A percentile compares a stretch with the other conserved stretches of the same genome.
These are phyloP conservation scores for Lichtheimia ramosa DNA, from an alignment of 371 early-diverging fungal species.

Conservation along the genomic window DNA sequence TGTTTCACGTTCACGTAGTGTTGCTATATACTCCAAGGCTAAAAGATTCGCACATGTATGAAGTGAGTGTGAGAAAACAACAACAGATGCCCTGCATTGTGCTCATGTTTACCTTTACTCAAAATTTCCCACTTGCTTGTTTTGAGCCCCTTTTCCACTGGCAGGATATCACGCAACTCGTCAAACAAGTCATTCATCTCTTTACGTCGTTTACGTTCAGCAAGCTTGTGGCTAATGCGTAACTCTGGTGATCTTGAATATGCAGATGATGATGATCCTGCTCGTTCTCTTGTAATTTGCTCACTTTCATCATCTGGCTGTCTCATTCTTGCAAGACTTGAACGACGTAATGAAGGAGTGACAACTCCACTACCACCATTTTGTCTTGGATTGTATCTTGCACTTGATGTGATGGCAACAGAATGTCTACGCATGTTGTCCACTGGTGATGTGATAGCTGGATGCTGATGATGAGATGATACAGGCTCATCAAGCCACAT, in stretches of 20 bases:
- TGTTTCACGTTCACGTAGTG: slow-evolving; percentile 26
- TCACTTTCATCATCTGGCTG: not conserved
- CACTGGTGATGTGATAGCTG: not conserved
- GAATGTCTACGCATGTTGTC: slow-evolving; percentile 20
- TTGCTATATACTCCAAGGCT: slow-evolving; percentile 32
- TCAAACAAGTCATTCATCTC: slow-evolving; percentile 86
- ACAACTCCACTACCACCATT: not conserved
- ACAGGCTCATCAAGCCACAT: slow-evolving; percentile 16
- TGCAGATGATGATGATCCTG: not conserved
- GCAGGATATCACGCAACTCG: slow-evolving; percentile 66
- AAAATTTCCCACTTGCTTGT: slow-evolving; percentile 82
- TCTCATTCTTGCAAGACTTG: not conserved
- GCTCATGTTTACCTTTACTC: slow-evolving; percentile 55
- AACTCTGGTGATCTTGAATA: slow-evolving; percentile 65
- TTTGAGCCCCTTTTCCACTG: slow-evolving; percentile 67
- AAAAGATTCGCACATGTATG: not conserved
- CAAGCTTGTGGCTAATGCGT: slow-evolving; percentile 71
- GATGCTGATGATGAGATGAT: not conserved
- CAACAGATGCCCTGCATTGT: not conserved
- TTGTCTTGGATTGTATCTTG: not conserved
- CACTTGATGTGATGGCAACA: slow-evolving; percentile 15
- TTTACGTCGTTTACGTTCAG: slow-evolving; percentile 76
- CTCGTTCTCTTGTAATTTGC: not conserved
- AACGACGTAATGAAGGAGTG: slow-evolving; percentile 4
- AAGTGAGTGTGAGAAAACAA: not conserved